Evolutionary conservation across 306 rosid species (phyloP).

Genomic region (Malus asiatica): DNA sequence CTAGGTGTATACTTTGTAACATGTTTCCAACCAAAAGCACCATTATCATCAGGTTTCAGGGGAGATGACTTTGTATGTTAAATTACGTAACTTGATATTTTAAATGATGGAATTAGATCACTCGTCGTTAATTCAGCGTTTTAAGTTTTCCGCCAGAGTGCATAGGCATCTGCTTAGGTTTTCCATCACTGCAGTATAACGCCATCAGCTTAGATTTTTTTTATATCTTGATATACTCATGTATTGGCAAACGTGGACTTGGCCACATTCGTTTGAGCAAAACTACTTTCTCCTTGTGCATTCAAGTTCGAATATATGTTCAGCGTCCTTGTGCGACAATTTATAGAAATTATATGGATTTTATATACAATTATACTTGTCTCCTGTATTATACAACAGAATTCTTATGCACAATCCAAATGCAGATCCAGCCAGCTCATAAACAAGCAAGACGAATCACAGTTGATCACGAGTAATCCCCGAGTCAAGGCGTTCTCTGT

Average conservation of each 20-base stretch:
- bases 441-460: neutral
- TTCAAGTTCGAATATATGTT: neutral
- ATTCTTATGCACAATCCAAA: constrained; percentile 12
- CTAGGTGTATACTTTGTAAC: neutral
- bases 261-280: no score
- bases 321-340: neutral
- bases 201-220: no score
- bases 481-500: constrained; percentile 8
- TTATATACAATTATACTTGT: constrained; percentile 6
- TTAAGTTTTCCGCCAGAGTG: neutral
- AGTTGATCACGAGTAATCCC: constrained; percentile 19
- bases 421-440: neutral
- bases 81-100: neutral
- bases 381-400: constrained; percentile 9
- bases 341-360: neutral
- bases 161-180: no score
- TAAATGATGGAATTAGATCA: neutral
- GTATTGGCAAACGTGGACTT: no score
- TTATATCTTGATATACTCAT: no score
- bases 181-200: no score
- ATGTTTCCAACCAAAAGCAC: neutral
- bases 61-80: neutral
- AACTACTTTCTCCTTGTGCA: no score
- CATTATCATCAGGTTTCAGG: neutral
- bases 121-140: neutral